Evolutionary conservation across 1,139 yeast genomes (phyloP), one percentile per base, ranked within the genome.

Genomic region (Lodderomyces elongisporus): DNA sequence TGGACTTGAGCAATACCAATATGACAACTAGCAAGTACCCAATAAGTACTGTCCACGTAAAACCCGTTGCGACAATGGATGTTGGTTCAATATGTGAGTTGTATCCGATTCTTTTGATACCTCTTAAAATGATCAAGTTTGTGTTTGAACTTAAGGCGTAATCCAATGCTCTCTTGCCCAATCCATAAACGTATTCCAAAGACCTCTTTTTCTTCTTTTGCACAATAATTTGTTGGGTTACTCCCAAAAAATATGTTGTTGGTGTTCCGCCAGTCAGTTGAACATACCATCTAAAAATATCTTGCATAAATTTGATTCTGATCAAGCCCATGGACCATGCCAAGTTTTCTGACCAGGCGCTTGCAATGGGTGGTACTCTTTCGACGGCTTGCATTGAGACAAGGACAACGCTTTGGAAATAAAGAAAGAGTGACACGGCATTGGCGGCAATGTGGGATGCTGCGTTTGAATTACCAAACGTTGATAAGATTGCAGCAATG

Each of bases 261-360:
- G 91, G 88, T 1, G 67, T 59, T 32, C 93, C 93, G 34, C 93
- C 93, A 3, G 91, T 82, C 33, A 85, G 62, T 55, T 83, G 87
- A 31, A 83, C 75, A 47, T 79, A 83, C 93, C 93, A 83, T 48
- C 89, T 67, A 54, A 83, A 80, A 46, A 83, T 79, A 37, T 77
- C 65, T 56, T 81, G 89, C 88, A 83, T 81, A 48, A 82, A 82
- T 3, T 55, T 49, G 27, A 80, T 70, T 47, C 77, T 63, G 45
- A 83, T 82, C 40, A 83, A 63, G 1, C 93, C 93, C 89, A 83
- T 82, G 2, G 89, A 80, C 93, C 93, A 83, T 17, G 85, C 85
- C 53, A 83, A 67, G 49, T 83, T 83, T 52, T 80, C 88, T 4
- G 85, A 67, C 93, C 93, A 83, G 4, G 89, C 74, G 22, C 80